phyloP scores from a whole-genome alignment of 1,139 yeast genomes.

The Pneumocystis jirovecii region DNA sequence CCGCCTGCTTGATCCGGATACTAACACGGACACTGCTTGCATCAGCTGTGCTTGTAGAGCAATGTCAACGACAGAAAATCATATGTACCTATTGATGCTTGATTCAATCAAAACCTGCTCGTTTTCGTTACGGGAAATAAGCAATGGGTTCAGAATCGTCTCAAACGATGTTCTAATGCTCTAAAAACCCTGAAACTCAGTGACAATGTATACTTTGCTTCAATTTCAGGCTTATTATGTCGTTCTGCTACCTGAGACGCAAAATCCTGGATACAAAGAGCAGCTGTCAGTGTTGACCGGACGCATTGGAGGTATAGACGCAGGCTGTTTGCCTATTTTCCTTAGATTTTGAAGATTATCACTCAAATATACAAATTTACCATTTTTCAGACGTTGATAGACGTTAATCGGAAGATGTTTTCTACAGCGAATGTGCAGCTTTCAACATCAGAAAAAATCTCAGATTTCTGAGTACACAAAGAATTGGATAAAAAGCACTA shows the following conservation, averaged over 20 bases:
- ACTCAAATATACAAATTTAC: not conserved
- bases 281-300: conserved; percentile 84
- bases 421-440: not conserved
- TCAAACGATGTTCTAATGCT: conserved; percentile 48
- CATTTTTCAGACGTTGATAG: not conserved
- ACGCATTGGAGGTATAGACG: conserved; percentile 92
- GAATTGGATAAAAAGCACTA: not conserved
- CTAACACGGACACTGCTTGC: conserved; percentile 42
- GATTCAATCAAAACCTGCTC: conserved; percentile 90
- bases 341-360: conserved; percentile 32
- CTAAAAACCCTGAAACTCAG: conserved; percentile 16
- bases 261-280: conserved; percentile 86
- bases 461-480: not conserved
- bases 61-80: not conserved
- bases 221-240: conserved; percentile 94
- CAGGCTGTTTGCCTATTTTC: conserved; percentile 47
- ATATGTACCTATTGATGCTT: conserved; percentile 46
- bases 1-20: conserved; percentile 89
- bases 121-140: conserved; percentile 82
- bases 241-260: conserved; percentile 92
- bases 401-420: not conserved
- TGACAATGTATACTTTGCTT: conserved; percentile 32
- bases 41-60: not conserved
- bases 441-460: not conserved
- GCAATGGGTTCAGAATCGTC: conserved; percentile 75